Base-by-base conservation (phyloP, 2,329 filamentous ascomycete genomes). In the Teratosphaeriaceae sp. region DNA sequence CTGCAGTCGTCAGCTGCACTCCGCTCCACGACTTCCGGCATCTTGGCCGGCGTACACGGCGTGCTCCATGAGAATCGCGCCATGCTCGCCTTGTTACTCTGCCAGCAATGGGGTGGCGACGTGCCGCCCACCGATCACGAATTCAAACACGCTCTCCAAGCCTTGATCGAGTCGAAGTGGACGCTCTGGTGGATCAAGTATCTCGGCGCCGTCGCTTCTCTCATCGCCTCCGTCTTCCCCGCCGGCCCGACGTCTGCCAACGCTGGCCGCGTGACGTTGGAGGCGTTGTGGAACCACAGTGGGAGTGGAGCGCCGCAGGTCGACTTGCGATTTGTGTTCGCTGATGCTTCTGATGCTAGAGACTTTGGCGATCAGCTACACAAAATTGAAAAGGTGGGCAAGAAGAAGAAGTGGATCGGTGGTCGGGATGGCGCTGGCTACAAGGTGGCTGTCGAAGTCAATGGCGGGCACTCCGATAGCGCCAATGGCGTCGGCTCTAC, bases 51-150 rank as follows among this genome's bases (percentile, higher is more conserved):
- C 12, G 73, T 76, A 1, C 86, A 90, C 29, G 87, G 87, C 0
- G 66, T 94, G 20, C 81, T 79, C 1, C 88, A 96, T 59, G 63
- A 79, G 34, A 74, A 80, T 39, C 77, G 88, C 11, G 83, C 85
- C 0, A 63, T 85, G 2, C 69, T 95, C 2, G 85, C 79, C 0
- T 67, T 94, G 3, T 74, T 83, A 1, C 70, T 86, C 1, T 88
- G 80, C 52, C 80, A 84, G 35, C 74, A 88, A 51, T 94, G 87
- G 79, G 84, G 80, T 15, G 80, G 79, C 2, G 74, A 76, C 31
- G 69, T 85, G 2, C 73, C 76, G 2, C 76, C 78, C 0, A 69
- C 70, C 0, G 80, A 84, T 51, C 57, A 71, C 7, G 59, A 67
- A 3, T 79, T 82, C 52, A 75, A 76, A 23, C 57, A 64, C 1